Evolutionary conservation across 73 alveolate species (phyloP).

Genomic region (Blepharisma japonicum): DNA sequence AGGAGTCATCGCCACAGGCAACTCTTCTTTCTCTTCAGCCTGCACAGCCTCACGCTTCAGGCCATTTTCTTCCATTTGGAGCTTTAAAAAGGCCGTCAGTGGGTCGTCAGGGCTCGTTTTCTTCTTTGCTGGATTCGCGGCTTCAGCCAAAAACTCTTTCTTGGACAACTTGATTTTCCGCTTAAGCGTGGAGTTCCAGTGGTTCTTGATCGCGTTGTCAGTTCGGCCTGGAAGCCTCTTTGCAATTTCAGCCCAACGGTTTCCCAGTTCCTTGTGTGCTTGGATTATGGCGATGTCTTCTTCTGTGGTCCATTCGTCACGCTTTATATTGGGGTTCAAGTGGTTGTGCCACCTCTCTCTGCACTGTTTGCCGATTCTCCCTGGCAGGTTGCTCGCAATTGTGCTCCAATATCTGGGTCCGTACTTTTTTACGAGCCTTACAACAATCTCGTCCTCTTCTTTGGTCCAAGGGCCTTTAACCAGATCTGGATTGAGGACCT

Average conservation of each 20-base stretch:
- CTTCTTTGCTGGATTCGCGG: no score
- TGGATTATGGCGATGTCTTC: conserved; percentile 70
- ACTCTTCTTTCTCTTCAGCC: no score
- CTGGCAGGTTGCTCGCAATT: conserved; percentile 54
- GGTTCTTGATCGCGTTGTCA: conserved; percentile 80
- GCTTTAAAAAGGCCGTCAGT: no score
- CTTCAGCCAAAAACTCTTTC: no score
- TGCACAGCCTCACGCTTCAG: no score
- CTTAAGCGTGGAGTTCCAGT: conserved; percentile 36
- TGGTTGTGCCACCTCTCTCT: conserved; percentile 95
- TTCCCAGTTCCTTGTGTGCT: conserved; percentile 66
- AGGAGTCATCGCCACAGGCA: no score
- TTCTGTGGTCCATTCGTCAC: conserved; percentile 79
- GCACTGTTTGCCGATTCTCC: conserved; percentile 92
- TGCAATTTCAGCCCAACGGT: conserved; percentile 76
- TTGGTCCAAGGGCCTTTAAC: conserved; percentile 78
- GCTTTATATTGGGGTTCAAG: conserved; percentile 83
- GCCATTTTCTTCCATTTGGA: no score
- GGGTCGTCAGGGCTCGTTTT: no score
- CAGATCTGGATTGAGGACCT: conserved; percentile 74
- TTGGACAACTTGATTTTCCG: no score
- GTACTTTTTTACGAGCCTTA: conserved; percentile 58
- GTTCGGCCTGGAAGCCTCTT: conserved; percentile 72
- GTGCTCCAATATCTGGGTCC: conserved; percentile 71
- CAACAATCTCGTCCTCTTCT: conserved; percentile 64